Conservation (phyloP, 1,139 yeast species). For the Yamadazyma dendronema region DNA sequence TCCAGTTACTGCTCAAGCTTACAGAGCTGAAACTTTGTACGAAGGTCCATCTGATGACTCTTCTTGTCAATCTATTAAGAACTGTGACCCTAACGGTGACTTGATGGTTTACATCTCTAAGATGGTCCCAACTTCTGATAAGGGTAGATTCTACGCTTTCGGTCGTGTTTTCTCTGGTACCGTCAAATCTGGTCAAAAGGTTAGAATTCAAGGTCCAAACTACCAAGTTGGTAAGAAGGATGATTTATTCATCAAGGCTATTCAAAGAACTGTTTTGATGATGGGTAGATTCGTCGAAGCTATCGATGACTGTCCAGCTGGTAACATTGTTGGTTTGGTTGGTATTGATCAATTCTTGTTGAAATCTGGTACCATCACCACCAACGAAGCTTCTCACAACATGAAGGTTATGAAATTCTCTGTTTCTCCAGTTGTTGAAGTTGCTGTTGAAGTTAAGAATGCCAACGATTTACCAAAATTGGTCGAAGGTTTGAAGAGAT, state of each 20-base stretch:
- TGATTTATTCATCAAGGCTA: conserved; percentile 93
- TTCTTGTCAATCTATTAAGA: conserved; percentile 86
- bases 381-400: conserved; percentile 96
- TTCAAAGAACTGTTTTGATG: conserved; percentile 99
- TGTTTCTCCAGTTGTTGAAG: conserved; percentile 99
- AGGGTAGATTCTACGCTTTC: conserved; percentile 99
- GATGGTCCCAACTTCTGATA: conserved; percentile 99
- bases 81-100: conserved; percentile 98
- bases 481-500: conserved; percentile 99
- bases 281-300: conserved; percentile 99
- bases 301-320: conserved; percentile 99
- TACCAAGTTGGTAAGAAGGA: conserved; percentile 98
- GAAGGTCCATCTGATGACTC: conserved; percentile 99
- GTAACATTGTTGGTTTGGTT: conserved; percentile 99
- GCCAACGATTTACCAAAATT: conserved; percentile 99
- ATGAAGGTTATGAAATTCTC: conserved; percentile 99
- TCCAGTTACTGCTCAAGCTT: conserved; percentile 97
- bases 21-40: conserved; percentile 99
- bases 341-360: conserved; percentile 99
- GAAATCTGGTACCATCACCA: conserved; percentile 99
- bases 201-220: conserved; percentile 99
- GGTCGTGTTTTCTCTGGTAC: conserved; percentile 99
- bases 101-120: conserved; percentile 99
- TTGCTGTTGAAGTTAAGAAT: conserved; percentile 99
- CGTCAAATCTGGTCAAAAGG: conserved; percentile 98